These are phyloP conservation scores for Aureobasidium sp. DNA, from an alignment of 2,329 filamentous ascomycete species.

Conservation along the genomic window DNA sequence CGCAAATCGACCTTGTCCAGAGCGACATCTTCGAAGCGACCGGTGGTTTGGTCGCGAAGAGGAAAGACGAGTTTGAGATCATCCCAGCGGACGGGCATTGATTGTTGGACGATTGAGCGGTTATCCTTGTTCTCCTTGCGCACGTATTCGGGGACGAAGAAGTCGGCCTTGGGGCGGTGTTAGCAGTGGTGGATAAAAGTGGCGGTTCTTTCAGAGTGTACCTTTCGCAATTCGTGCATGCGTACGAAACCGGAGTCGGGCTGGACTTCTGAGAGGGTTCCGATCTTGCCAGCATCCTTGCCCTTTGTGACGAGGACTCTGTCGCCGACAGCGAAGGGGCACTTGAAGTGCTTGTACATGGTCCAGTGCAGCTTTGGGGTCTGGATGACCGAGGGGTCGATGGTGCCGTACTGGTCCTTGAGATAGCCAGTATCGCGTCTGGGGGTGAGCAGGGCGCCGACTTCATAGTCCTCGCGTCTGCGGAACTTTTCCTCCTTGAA, in stretches of 20 bases:
- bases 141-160: constrained; percentile 34
- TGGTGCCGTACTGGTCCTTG: constrained; percentile 51
- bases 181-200: neutral
- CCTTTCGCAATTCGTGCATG: constrained; percentile 34
- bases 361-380: constrained; percentile 31
- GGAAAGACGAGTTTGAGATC: constrained; percentile 76
- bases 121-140: constrained; percentile 30
- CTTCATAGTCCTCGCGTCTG: constrained; percentile 66
- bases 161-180: constrained; percentile 32
- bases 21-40: constrained; percentile 61
- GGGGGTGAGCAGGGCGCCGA: constrained; percentile 64
- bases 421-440: constrained; percentile 58
- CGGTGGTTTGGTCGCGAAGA: constrained; percentile 56
- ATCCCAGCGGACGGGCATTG: constrained; percentile 53
- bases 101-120: constrained; percentile 32
- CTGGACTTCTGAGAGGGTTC: constrained; percentile 52
- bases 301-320: constrained; percentile 75
- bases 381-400: constrained; percentile 26
- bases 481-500: constrained; percentile 40
- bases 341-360: constrained; percentile 22
- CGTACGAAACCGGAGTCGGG: constrained; percentile 25
- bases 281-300: constrained; percentile 74
- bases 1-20: constrained; percentile 56
- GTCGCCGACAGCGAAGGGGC: constrained; percentile 48
- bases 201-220: constrained; percentile 15